These are phyloP conservation scores for Xylariales sp. DNA, from an alignment of 2,329 filamentous ascomycete species.

Conservation along the genomic window DNA sequence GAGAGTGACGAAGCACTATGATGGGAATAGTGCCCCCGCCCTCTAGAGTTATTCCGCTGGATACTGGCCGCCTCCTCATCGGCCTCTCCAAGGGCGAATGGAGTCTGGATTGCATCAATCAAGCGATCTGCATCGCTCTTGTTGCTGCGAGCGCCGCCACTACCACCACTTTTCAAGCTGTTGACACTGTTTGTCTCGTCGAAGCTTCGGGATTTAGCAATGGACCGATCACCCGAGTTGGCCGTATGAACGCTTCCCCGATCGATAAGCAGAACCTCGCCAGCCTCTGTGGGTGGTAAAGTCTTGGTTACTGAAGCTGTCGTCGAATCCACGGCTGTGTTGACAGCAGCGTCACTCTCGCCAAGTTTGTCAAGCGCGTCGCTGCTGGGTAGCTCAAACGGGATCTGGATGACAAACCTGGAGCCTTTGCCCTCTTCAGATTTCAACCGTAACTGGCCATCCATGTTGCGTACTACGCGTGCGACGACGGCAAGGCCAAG, in stretches of 20 bases:
- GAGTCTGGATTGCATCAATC: constrained; percentile 77
- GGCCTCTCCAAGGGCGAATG: constrained; percentile 58
- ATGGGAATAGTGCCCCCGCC: constrained; percentile 28
- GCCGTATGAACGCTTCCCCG: constrained; percentile 49
- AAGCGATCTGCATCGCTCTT: constrained; percentile 75
- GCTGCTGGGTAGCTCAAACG: constrained; percentile 72
- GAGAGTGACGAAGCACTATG: constrained; percentile 35
- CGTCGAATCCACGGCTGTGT: constrained; percentile 41
- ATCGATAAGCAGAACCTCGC: constrained; percentile 73
- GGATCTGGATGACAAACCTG: constrained; percentile 82
- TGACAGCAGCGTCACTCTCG: constrained; percentile 30
- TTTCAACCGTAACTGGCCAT: constrained; percentile 85
- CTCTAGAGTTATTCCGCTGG: constrained; percentile 41
- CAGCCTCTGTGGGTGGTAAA: constrained; percentile 50
- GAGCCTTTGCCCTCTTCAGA: constrained; percentile 87
- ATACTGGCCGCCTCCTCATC: constrained; percentile 42
- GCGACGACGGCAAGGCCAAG: constrained; percentile 90
- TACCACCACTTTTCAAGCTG: constrained; percentile 57
- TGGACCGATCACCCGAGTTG: constrained; percentile 28
- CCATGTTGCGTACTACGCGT: constrained; percentile 88
- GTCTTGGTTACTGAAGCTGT: constrained; percentile 51
- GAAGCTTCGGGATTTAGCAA: constrained; percentile 49
- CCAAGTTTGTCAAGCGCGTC: constrained; percentile 49
- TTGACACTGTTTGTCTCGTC: constrained; percentile 55
- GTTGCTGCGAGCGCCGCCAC: constrained; percentile 63